Evolutionary conservation across 1,284 basidiomycete genomes (phyloP).

Genomic region (Heterobasidion annosum): DNA sequence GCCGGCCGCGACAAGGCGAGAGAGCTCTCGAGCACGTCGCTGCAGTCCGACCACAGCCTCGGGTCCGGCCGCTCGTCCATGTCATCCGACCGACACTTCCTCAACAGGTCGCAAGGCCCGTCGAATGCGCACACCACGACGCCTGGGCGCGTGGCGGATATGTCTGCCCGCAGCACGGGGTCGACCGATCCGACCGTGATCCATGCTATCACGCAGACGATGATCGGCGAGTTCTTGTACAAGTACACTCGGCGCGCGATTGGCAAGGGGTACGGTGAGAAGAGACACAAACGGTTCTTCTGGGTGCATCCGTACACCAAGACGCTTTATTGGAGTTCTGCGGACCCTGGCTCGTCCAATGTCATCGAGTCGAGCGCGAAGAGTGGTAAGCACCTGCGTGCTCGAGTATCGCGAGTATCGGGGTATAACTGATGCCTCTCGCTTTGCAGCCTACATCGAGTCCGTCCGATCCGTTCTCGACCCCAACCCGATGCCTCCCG

Average conservation of each 20-base stretch:
- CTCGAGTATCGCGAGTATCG: background rate
- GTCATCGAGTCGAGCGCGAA: constrained; percentile 92
- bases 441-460: constrained; percentile 84
- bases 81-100: constrained; percentile 60
- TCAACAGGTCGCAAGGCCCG: constrained; percentile 24
- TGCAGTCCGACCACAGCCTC: constrained; percentile 54
- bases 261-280: constrained; percentile 86
- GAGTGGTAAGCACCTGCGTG: constrained; percentile 64
- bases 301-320: constrained; percentile 99
- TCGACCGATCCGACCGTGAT: constrained; percentile 83
- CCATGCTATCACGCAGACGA: constrained; percentile 97
- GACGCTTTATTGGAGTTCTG: constrained; percentile 95
- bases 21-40: constrained; percentile 56
- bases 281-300: constrained; percentile 93
- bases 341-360: constrained; percentile 84
- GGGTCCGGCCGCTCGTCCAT: constrained; percentile 69
- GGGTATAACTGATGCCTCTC: constrained; percentile 3
- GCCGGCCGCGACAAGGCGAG: constrained; percentile 34
- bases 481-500: constrained; percentile 88
- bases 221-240: constrained; percentile 98
- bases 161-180: constrained; percentile 16
- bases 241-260: constrained; percentile 94
- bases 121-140: constrained; percentile 12
- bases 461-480: constrained; percentile 86
- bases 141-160: constrained; percentile 20